A percentile compares a stretch with the other conserved stretches of the same genome.
Conservation (phyloP, 306 rosid genomes). For the peach (Prunus persica) region Prunus_persica_NCBIv2 NC_034009.1:35010501-35011000, state of each 20-base stretch:
- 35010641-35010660: conserved; percentile 36
- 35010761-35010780: conserved; percentile 26
- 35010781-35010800: conserved; percentile 25
- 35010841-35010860: conserved; percentile 26
- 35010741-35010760: conserved; percentile 18
- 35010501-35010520: conserved; percentile 20
- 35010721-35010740: conserved; percentile 11
- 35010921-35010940: conserved; percentile 14
- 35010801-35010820: conserved; percentile 24
- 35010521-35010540: conserved; percentile 11
- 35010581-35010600: conserved; percentile 1
- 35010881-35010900: conserved; percentile 19
- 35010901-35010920: conserved; percentile 24
- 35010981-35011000: conserved; percentile 26
- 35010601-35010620: conserved; percentile 18
- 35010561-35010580: conserved; percentile 11
- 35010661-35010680: conserved; percentile 24
- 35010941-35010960: conserved; percentile 21
- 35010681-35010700: conserved; percentile 10
- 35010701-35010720: conserved; percentile 13
- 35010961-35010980: conserved; percentile 26
- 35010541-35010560: neutral
- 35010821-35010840: conserved; percentile 22
- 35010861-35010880: conserved; percentile 26
- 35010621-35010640: conserved; percentile 11